Percentiles rank a stretch among this genome's conserved stretches.
phyloP scores from a whole-genome alignment of 139 green algal genomes.

The Auxenochlorella protothecoides region DNA sequence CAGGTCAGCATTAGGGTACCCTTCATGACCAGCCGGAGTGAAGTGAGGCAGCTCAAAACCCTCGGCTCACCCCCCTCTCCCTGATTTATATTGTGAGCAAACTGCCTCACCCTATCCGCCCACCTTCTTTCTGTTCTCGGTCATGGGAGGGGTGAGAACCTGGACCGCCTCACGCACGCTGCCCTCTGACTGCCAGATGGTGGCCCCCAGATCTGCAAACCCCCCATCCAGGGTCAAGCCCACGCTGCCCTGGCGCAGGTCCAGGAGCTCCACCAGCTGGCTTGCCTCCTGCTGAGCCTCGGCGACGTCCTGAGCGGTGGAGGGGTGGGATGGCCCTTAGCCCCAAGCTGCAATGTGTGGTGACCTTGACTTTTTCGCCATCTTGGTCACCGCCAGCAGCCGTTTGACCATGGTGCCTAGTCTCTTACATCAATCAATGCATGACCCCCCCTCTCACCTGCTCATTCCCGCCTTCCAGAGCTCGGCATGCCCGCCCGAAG shows the following conservation, averaged over 20 bases:
- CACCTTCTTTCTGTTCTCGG: slow-evolving; percentile 66
- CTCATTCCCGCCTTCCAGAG: slow-evolving; percentile 37
- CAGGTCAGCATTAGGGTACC: too few species aligned
- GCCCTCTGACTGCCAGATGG: slow-evolving; percentile 58
- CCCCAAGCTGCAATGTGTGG: too few species aligned
- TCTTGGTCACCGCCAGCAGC: too few species aligned
- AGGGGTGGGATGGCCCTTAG: neutral
- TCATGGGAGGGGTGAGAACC: slow-evolving; percentile 64
- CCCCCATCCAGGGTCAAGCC: slow-evolving; percentile 39
- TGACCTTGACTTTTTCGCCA: too few species aligned
- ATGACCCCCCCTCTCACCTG: neutral
- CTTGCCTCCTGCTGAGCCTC: slow-evolving; percentile 35
- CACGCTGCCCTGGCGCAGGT: slow-evolving; percentile 31
- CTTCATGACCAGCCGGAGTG: too few species aligned
- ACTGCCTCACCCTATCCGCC: neutral
- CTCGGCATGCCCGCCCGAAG: slow-evolving; percentile 51
- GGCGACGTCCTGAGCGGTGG: slow-evolving; percentile 30
- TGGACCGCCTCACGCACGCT: slow-evolving; percentile 57
- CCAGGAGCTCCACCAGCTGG: slow-evolving; percentile 57
- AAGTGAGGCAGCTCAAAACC: too few species aligned
- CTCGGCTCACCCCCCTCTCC: too few species aligned
- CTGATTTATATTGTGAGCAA: neutral
- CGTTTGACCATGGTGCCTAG: too few species aligned
- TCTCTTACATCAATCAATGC: too few species aligned
- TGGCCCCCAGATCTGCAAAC: slow-evolving; percentile 60